Conservation (phyloP, 176 grass and related monocot genomes). For the Calamus simplicifolius region DNA sequence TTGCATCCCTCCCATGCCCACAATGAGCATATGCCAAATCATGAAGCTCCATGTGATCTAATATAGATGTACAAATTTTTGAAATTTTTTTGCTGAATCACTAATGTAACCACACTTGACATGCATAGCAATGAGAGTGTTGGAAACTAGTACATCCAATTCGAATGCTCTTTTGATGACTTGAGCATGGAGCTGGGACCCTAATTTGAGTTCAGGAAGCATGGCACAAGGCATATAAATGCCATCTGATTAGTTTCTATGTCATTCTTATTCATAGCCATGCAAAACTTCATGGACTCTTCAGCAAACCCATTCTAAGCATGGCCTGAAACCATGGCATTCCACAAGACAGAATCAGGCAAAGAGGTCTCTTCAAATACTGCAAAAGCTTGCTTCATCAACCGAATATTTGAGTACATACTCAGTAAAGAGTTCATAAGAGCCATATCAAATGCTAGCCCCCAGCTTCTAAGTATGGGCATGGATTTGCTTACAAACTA, state of each 20-base stretch:
- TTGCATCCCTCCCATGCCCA: neutral
- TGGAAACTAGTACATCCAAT: neutral
- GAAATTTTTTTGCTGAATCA: neutral
- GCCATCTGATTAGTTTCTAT: neutral
- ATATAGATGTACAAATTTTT: neutral
- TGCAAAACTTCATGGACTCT: constrained; percentile 1
- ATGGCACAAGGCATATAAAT: neutral
- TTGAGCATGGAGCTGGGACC: neutral
- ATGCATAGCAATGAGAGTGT: neutral
- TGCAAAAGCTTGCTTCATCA: too few species aligned
- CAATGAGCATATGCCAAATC: neutral
- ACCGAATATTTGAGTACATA: too few species aligned
- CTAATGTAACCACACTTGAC: neutral
- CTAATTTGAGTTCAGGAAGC: neutral
- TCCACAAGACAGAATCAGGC: neutral
- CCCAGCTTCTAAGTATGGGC: neutral
- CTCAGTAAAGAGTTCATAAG: too few species aligned
- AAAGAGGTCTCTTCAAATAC: neutral
- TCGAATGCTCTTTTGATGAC: neutral
- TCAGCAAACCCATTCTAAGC: constrained; percentile 1
- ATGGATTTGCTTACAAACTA: neutral
- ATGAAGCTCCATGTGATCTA: neutral
- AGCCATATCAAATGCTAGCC: neutral
- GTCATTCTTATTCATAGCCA: neutral
- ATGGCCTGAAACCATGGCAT: constrained; percentile 6